Conservation (phyloP, 2,329 filamentous ascomycete genomes). For the Sporothrix pseudoabietina region DNA sequence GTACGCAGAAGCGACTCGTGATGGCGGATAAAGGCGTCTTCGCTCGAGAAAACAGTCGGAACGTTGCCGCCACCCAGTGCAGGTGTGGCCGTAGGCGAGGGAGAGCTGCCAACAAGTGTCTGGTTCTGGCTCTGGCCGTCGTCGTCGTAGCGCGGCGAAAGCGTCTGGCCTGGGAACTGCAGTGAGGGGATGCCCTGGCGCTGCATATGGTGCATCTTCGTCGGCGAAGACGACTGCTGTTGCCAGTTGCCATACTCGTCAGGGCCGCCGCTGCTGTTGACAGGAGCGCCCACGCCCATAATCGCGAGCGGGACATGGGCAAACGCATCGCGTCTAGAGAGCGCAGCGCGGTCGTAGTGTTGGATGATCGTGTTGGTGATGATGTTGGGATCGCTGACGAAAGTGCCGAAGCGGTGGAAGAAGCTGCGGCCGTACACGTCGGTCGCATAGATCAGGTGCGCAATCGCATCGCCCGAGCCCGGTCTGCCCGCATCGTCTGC, state of each 20-base stretch:
- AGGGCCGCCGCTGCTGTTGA: background rate
- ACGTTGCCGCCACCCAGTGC: conserved; percentile 29
- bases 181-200: conserved; percentile 18
- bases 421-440: conserved; percentile 58
- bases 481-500: background rate
- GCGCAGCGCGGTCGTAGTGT: conserved; percentile 40
- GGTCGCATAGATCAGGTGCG: conserved; percentile 42
- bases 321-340: conserved; percentile 55
- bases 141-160: conserved; percentile 34
- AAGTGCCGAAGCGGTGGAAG: conserved; percentile 50
- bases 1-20: conserved; percentile 45
- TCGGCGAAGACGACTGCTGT: conserved; percentile 8
- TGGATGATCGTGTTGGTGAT: conserved; percentile 44
- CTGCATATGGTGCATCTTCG: conserved; percentile 18
- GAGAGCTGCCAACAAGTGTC: background rate
- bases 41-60: conserved; percentile 33
- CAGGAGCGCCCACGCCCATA: conserved; percentile 7
- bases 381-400: conserved; percentile 39
- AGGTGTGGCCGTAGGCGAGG: conserved; percentile 24
- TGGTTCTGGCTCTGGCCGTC: conserved; percentile 4
- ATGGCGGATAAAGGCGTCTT: conserved; percentile 39
- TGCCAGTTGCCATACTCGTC: conserved; percentile 15
- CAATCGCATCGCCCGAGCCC: background rate
- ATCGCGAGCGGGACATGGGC: conserved; percentile 41
- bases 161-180: conserved; percentile 8